These are phyloP conservation scores for Jasminum sambac DNA, from an alignment of 257 asterid species.

Conservation along the genomic window DNA sequence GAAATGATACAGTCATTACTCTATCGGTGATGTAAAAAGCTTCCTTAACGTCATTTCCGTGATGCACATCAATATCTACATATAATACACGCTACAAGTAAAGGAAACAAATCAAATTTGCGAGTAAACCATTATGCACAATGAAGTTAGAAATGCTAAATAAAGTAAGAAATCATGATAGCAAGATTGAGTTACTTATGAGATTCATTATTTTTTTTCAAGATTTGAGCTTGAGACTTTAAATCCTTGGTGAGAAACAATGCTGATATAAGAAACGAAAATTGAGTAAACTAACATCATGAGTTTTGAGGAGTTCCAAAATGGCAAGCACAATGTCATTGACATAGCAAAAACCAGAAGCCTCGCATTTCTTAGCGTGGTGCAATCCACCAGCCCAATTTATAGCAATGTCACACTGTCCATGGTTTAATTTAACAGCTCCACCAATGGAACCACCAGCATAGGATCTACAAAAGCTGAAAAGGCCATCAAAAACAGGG, in stretches of 20 bases:
- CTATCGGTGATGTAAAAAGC: constrained; percentile 48
- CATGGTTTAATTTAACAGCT: constrained; percentile 40
- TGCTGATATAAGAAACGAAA: too few relatives aligned
- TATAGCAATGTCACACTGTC: constrained; percentile 38
- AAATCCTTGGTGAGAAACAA: neutral
- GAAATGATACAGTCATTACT: constrained; percentile 52
- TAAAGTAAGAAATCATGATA: neutral
- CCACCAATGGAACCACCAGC: constrained; percentile 49
- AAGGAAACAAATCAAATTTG: constrained; percentile 20
- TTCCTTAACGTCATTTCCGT: constrained; percentile 47
- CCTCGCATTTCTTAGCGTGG: constrained; percentile 49
- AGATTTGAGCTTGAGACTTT: too few relatives aligned
- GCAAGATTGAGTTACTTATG: neutral
- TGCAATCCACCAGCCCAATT: constrained; percentile 57
- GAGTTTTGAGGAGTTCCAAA: constrained; percentile 44
- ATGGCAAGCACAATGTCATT: constrained; percentile 50
- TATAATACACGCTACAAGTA: constrained; percentile 38
- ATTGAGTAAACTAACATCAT: constrained; percentile 29
- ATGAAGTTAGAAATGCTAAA: neutral
- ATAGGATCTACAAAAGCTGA: constrained; percentile 35
- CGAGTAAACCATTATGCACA: neutral
- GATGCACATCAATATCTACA: constrained; percentile 49
- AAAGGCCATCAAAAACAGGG: constrained; percentile 47
- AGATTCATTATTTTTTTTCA: neutral
- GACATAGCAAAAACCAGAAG: constrained; percentile 46